phyloP scores from a whole-genome alignment of 805 yeast genomes.

The Metschnikowia arizonensis region DNA sequence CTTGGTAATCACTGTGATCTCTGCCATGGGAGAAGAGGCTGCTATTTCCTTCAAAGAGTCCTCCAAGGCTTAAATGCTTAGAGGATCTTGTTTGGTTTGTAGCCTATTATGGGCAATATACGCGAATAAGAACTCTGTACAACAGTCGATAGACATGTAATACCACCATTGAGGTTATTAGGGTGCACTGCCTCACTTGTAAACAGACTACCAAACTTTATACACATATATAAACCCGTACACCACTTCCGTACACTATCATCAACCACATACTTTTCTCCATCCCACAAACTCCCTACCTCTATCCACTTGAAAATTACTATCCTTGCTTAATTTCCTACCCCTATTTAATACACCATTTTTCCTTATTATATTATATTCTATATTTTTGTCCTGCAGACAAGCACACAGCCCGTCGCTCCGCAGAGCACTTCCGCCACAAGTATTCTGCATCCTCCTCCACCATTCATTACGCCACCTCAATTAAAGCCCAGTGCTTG shows the following conservation, averaged over 20 bases:
- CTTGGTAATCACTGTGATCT: slow-evolving; percentile 89
- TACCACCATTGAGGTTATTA: no score
- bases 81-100: slow-evolving; percentile 16
- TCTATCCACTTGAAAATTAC: no score
- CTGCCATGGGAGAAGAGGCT: slow-evolving; percentile 99
- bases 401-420: no score
- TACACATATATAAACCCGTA: neutral
- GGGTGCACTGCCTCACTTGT: no score
- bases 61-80: slow-evolving; percentile 53
- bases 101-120: slow-evolving; percentile 10
- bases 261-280: no score
- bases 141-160: neutral
- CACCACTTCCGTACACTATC: neutral
- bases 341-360: no score
- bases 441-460: neutral
- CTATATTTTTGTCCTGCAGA: neutral
- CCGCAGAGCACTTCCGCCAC: neutral
- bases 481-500: neutral
- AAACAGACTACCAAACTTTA: no score
- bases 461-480: neutral
- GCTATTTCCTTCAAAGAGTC: slow-evolving; percentile 98
- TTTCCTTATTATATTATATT: no score
- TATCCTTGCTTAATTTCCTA: no score
- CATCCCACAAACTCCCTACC: no score
- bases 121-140: slow-evolving; percentile 6